Evolutionary conservation across 2,329 filamentous ascomycete genomes (phyloP).

Genomic region (Monilinia aucupariae): DNA sequence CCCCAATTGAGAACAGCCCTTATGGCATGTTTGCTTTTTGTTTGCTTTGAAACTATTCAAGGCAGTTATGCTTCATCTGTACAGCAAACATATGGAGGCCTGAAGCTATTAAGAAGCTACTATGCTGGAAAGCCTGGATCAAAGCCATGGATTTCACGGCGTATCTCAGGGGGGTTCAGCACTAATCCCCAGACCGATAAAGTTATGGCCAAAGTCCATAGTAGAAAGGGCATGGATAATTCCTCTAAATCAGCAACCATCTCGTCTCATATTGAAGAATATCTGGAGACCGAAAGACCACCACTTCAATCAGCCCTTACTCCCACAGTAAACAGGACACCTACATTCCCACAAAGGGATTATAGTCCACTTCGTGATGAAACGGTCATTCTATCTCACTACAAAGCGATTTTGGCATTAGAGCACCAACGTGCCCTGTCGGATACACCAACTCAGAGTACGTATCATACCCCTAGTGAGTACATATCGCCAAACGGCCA

Average conservation of each 20-base stretch:
- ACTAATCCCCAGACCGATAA: conserved; percentile 12
- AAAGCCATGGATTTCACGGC: conserved; percentile 22
- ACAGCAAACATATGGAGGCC: conserved; percentile 53
- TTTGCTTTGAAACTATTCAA: conserved; percentile 33
- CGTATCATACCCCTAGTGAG: conserved; percentile 9
- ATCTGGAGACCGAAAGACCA: conserved; percentile 22
- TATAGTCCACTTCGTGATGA: conserved; percentile 10
- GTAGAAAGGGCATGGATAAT: conserved; percentile 22
- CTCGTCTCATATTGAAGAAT: conserved; percentile 26
- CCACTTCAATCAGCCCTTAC: not conserved
- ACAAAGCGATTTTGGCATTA: conserved; percentile 17
- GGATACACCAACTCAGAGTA: conserved; percentile 2
- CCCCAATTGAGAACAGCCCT: conserved; percentile 39
- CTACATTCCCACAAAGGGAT: conserved; percentile 3
- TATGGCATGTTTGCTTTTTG: conserved; percentile 32
- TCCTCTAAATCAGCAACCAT: conserved; percentile 23
- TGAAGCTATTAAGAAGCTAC: conserved; percentile 47
- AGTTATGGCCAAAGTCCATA: conserved; percentile 20
- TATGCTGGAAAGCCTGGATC: conserved; percentile 28
- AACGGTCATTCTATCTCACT: conserved; percentile 7
- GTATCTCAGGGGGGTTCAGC: conserved; percentile 7
- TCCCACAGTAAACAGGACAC: not conserved
- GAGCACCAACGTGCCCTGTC: conserved; percentile 17
- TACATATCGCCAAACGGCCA: not conserved
- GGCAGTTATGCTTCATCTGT: conserved; percentile 54